phyloP scores from a whole-genome alignment of 106 monocot genomes.

The Hemerocallis citrina region DNA sequence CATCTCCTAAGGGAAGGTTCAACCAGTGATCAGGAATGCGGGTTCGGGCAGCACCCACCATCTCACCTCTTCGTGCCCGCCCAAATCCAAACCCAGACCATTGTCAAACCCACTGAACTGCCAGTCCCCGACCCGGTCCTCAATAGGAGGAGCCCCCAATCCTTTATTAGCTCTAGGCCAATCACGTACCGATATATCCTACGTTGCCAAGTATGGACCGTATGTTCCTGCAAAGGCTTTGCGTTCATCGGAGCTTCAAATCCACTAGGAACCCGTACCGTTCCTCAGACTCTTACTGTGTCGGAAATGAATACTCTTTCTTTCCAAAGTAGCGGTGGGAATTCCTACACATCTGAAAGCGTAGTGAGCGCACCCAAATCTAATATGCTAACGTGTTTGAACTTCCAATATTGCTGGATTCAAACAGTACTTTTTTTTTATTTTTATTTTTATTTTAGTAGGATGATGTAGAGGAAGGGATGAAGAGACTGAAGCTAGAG shows the following conservation, averaged over 20 bases:
- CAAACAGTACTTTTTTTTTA: background rate
- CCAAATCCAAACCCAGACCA: conserved; percentile 34
- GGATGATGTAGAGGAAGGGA: conserved; percentile 39
- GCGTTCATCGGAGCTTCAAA: conserved; percentile 5
- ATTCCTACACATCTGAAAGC: conserved; percentile 21
- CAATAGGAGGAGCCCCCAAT: too few species aligned
- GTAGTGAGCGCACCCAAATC: conserved; percentile 13
- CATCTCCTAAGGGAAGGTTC: conserved; percentile 61
- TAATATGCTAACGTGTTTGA: background rate
- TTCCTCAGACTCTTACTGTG: conserved; percentile 14
- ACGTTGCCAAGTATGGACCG: conserved; percentile 34
- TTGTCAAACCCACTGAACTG: conserved; percentile 5
- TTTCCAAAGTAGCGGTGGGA: conserved; percentile 2
- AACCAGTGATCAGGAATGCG: conserved; percentile 40
- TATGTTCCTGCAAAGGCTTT: conserved; percentile 1
- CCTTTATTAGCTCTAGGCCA: conserved; percentile 51
- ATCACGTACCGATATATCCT: conserved; percentile 38
- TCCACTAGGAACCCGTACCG: conserved; percentile 1
- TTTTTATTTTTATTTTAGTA: conserved; percentile 1
- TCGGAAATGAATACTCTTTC: conserved; percentile 24
- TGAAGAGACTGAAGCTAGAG: conserved; percentile 34
- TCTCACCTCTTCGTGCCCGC: conserved; percentile 45
- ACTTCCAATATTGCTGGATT: background rate
- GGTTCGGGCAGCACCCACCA: conserved; percentile 31
- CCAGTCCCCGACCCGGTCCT: background rate